A percentile compares a stretch with the other conserved stretches of the same genome.
phyloP scores from a whole-genome alignment of 805 yeast species.

The Wickerhamiella bombiphila region DNA sequence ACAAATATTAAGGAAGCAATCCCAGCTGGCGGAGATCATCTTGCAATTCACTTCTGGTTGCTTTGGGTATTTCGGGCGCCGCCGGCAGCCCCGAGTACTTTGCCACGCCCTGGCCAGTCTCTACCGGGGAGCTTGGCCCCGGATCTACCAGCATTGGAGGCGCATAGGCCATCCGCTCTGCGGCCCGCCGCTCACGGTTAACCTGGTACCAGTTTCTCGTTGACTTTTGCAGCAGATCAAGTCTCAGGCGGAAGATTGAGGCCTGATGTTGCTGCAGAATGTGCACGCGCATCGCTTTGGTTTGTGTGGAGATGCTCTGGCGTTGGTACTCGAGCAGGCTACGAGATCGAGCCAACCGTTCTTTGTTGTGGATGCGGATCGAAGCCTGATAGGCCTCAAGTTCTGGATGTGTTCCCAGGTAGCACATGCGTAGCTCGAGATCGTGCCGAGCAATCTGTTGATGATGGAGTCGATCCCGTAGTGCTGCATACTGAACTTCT shows the following conservation, averaged over 20 bases:
- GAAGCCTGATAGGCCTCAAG: conserved; percentile 54
- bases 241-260: conserved; percentile 50
- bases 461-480: conserved; percentile 72
- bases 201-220: conserved; percentile 86
- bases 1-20: conserved; percentile 8
- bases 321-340: conserved; percentile 48
- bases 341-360: conserved; percentile 40
- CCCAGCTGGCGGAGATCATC: conserved; percentile 64
- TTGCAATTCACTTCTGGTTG: conserved; percentile 55
- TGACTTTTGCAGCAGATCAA: conserved; percentile 49
- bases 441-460: conserved; percentile 66
- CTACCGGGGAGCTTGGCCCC: conserved; percentile 43
- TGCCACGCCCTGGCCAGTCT: conserved; percentile 47
- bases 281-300: conserved; percentile 61
- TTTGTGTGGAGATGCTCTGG: conserved; percentile 64
- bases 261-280: conserved; percentile 75
- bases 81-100: conserved; percentile 66
- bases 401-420: conserved; percentile 86
- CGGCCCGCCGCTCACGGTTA: conserved; percentile 70
- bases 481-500: conserved; percentile 72
- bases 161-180: conserved; percentile 36
- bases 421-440: conserved; percentile 73
- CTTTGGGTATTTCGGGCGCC: conserved; percentile 53
- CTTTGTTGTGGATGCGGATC: conserved; percentile 61
- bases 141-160: conserved; percentile 26